Conservation (phyloP, 2,329 filamentous ascomycete species). For the Myriosclerotinia curreyana region DNA sequence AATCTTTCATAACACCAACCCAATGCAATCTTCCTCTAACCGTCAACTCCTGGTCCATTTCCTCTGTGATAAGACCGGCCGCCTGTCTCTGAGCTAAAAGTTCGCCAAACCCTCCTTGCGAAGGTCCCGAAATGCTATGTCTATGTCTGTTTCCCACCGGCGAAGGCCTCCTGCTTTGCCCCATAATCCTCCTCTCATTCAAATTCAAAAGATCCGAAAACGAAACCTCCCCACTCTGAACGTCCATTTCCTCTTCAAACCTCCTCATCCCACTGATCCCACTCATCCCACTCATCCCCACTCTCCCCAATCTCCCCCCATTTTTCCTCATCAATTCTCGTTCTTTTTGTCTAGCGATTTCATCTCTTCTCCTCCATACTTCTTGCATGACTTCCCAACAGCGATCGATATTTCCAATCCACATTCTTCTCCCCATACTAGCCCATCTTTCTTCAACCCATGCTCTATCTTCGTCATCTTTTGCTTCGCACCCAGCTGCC, state of each 20-base stretch:
- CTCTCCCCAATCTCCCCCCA: conserved; percentile 25
- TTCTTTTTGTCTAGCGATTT: conserved; percentile 35
- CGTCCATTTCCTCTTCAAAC: conserved; percentile 36
- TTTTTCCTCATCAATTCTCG: conserved; percentile 27
- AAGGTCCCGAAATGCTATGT: conserved; percentile 24
- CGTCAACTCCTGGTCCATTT: conserved; percentile 57
- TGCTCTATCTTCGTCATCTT: conserved; percentile 55
- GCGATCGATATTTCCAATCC: conserved; percentile 65
- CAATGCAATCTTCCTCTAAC: conserved; percentile 66
- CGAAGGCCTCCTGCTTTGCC: not conserved
- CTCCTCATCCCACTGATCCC: conserved; percentile 31
- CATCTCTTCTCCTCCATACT: conserved; percentile 63
- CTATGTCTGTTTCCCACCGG: conserved; percentile 15
- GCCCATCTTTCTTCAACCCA: conserved; percentile 64
- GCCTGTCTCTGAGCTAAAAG: conserved; percentile 28
- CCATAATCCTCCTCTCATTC: conserved; percentile 32
- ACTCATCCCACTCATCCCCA: conserved; percentile 4
- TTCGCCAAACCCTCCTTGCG: conserved; percentile 14
- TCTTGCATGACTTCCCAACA: conserved; percentile 63
- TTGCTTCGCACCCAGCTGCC: conserved; percentile 63
- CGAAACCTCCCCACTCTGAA: conserved; percentile 32
- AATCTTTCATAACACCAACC: conserved; percentile 69
- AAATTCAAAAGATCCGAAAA: conserved; percentile 36
- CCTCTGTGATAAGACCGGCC: conserved; percentile 38
- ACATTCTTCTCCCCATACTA: conserved; percentile 58